Conservation (phyloP, 1,284 basidiomycete species). For the Papiliotrema nemorosa region DNA sequence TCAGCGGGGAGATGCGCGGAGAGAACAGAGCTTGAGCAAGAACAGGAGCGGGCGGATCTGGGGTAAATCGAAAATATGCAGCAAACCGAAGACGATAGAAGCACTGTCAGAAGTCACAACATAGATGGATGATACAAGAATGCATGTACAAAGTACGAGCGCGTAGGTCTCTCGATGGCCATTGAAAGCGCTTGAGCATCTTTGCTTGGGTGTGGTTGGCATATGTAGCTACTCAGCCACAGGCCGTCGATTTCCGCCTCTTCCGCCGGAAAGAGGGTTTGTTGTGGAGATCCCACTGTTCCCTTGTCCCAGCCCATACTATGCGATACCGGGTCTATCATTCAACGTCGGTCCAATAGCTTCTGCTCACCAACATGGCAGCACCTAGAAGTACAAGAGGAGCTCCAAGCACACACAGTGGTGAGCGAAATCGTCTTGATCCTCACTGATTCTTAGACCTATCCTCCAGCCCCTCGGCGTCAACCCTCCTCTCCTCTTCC, state of each 20-base stretch:
- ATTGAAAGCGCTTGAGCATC: too few species aligned
- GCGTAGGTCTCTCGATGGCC: too few species aligned
- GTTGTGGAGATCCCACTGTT: too few species aligned
- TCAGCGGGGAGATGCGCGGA: neutral
- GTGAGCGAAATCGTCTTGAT: neutral
- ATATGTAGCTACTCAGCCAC: too few species aligned
- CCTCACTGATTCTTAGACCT: slow-evolving; percentile 9
- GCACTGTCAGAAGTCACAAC: neutral
- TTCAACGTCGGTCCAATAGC: too few species aligned
- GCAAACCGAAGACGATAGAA: neutral
- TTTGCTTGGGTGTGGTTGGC: too few species aligned
- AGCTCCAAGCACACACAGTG: neutral
- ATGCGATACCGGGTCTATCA: too few species aligned
- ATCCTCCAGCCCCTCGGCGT: slow-evolving; percentile 10
- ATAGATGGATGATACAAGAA: neutral
- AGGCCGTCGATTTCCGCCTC: too few species aligned
- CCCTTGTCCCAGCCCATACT: too few species aligned
- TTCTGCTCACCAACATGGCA: too few species aligned
- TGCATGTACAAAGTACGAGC: neutral
- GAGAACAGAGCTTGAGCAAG: neutral
- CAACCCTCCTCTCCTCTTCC: slow-evolving; percentile 8
- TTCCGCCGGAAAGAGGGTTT: too few species aligned
- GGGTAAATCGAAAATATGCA: neutral
- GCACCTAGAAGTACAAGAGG: too few species aligned
- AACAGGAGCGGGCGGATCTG: neutral